phyloP scores from a whole-genome alignment of 78 protist species.

The Mastigamoeba balamuthi region DNA sequence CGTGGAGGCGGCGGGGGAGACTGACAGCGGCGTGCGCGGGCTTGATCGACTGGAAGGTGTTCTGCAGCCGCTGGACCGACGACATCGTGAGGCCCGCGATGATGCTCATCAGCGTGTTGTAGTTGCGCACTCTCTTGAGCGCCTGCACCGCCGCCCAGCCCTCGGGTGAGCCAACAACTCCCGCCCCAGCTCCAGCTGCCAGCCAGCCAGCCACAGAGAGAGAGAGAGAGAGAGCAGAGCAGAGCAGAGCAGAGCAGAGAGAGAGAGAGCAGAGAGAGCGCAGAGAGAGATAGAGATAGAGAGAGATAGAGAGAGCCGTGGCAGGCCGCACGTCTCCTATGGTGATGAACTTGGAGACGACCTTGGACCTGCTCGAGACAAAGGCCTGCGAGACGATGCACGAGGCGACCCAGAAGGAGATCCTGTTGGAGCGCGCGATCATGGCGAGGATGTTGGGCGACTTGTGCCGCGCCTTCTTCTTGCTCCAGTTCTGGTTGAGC shows the following conservation, averaged over 20 bases:
- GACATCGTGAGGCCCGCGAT: background rate
- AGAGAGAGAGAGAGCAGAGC: no score
- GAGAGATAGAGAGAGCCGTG: no score
- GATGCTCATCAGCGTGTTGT: background rate
- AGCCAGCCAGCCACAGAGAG: no score
- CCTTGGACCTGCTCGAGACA: background rate
- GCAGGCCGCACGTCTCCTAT: background rate
- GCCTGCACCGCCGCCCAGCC: no score
- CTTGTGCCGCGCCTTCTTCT: constrained; percentile 44
- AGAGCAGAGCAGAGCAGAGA: no score
- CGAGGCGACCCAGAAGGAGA: constrained; percentile 7
- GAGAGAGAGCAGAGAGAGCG: no score
- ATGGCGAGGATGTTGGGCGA: constrained; percentile 44
- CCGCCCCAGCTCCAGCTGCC: no score
- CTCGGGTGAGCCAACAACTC: no score
- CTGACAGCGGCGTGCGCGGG: no score
- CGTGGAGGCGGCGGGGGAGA: no score
- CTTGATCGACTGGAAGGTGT: background rate
- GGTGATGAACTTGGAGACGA: background rate
- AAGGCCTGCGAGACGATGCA: background rate
- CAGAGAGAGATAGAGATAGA: no score
- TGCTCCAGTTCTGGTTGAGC: constrained; percentile 61
- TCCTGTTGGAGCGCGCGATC: constrained; percentile 37
- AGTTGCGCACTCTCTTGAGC: background rate
- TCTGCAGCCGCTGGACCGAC: background rate